Conservation (phyloP, 495 filamentous ascomycete genomes). For the Terfezia claveryi region DNA sequence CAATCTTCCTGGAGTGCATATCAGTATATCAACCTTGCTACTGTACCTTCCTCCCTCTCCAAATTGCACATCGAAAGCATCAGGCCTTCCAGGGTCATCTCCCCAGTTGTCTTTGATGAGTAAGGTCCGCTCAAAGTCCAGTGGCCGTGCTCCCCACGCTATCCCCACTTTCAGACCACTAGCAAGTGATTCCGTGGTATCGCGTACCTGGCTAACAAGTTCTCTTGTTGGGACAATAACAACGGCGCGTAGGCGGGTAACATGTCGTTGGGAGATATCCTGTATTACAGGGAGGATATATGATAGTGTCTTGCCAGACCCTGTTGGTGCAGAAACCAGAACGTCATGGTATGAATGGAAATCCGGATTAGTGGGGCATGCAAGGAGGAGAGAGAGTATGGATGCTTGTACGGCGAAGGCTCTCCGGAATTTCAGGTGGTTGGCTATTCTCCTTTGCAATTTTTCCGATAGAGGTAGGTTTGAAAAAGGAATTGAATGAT, state of each 20-base stretch:
- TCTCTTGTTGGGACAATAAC: slow-evolving; percentile 81
- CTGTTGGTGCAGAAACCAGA: slow-evolving; percentile 71
- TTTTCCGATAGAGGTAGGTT: slow-evolving; percentile 34
- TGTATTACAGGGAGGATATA: slow-evolving; percentile 74
- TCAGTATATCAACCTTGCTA: slow-evolving; percentile 67
- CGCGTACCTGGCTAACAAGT: slow-evolving; percentile 61
- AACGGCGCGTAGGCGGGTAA: slow-evolving; percentile 46
- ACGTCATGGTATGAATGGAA: slow-evolving; percentile 39
- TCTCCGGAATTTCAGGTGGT: slow-evolving; percentile 38
- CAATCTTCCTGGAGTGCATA: slow-evolving; percentile 78
- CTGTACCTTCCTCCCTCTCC: slow-evolving; percentile 24
- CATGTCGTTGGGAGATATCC: slow-evolving; percentile 34
- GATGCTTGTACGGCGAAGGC: slow-evolving; percentile 73
- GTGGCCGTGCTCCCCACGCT: slow-evolving; percentile 53
- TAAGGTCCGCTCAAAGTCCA: slow-evolving; percentile 49
- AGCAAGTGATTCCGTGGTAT: slow-evolving; percentile 24
- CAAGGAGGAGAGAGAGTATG: slow-evolving; percentile 52
- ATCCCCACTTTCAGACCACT: slow-evolving; percentile 50
- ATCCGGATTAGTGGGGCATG: slow-evolving; percentile 17
- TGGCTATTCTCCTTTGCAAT: slow-evolving; percentile 36
- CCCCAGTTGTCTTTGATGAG: slow-evolving; percentile 40
- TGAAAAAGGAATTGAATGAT: slow-evolving; percentile 36
- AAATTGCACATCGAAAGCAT: slow-evolving; percentile 3
- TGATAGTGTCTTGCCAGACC: slow-evolving; percentile 81
- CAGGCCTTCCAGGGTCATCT: slow-evolving; percentile 16